Conservation (phyloP, 306 rosid species). For the Vachellia collinsii region DNA sequence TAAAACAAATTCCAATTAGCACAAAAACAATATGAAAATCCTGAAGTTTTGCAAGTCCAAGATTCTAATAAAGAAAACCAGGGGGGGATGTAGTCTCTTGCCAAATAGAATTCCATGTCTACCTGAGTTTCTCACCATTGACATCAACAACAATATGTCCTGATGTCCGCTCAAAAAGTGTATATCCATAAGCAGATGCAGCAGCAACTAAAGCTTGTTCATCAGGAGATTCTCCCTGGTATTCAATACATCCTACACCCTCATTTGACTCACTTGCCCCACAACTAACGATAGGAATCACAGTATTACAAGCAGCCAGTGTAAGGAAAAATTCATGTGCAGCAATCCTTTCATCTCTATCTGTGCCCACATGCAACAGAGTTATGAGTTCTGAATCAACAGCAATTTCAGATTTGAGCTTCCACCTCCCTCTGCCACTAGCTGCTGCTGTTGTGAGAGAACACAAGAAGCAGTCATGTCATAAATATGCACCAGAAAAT, state of each 20-base stretch:
- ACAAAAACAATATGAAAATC: not conserved
- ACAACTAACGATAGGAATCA: constrained; percentile 68
- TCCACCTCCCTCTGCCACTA: constrained; percentile 61
- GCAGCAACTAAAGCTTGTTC: constrained; percentile 98
- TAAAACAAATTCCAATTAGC: constrained; percentile 20
- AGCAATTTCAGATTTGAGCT: constrained; percentile 68
- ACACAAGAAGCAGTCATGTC: constrained; percentile 18
- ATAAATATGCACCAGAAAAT: constrained; percentile 32
- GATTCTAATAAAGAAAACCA: constrained; percentile 7
- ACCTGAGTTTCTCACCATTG: constrained; percentile 97
- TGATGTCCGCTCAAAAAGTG: constrained; percentile 94
- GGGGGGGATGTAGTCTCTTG: constrained; percentile 11
- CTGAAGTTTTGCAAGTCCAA: constrained; percentile 11
- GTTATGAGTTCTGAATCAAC: constrained; percentile 68
- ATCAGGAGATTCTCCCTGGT: constrained; percentile 99
- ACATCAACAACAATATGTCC: constrained; percentile 92
- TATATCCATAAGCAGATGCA: constrained; percentile 91
- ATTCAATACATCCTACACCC: constrained; percentile 52
- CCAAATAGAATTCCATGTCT: constrained; percentile 55
- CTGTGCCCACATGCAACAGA: constrained; percentile 56
- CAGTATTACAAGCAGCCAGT: constrained; percentile 95
- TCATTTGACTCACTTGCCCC: constrained; percentile 51
- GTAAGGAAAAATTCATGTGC: constrained; percentile 94
- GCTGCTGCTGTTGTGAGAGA: constrained; percentile 47
- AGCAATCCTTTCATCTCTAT: constrained; percentile 61